Conservation (phyloP, 2,329 filamentous ascomycete genomes). For the Nannizziopsis barbatae region DNA sequence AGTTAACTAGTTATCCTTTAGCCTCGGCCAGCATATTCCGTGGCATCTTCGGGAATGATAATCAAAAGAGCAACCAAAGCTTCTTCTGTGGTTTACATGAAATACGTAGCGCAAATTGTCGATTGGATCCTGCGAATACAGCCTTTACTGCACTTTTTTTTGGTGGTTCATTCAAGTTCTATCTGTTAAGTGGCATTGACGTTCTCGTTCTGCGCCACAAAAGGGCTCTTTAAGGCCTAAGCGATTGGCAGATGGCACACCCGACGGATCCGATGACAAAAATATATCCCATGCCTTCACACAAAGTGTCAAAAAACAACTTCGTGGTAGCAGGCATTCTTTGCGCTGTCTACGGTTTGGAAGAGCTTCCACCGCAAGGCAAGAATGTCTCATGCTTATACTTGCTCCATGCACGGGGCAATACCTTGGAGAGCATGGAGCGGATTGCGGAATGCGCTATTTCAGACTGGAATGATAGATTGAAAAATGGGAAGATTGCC, state of each 20-base stretch:
- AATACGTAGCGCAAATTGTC: too few relatives aligned
- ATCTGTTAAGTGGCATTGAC: too few relatives aligned
- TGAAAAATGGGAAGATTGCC: constrained; percentile 22
- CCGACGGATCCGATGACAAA: constrained; percentile 27
- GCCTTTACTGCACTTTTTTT: neutral
- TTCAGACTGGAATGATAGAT: constrained; percentile 51
- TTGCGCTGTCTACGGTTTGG: constrained; percentile 68
- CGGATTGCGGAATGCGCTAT: constrained; percentile 60
- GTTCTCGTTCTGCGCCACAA: neutral
- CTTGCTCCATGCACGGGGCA: constrained; percentile 73
- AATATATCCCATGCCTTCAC: constrained; percentile 16
- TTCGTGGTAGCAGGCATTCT: constrained; percentile 67
- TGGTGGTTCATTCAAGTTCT: too few relatives aligned
- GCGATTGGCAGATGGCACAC: constrained; percentile 23
- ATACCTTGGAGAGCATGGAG: constrained; percentile 61
- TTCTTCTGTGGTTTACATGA: too few relatives aligned
- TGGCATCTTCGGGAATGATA: neutral
- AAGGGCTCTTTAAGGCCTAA: neutral
- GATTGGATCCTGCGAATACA: neutral
- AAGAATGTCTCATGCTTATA: constrained; percentile 65
- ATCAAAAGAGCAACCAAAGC: neutral
- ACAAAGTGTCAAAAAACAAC: constrained; percentile 50
- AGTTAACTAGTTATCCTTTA: neutral
- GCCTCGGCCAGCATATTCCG: neutral
- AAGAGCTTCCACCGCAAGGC: constrained; percentile 53